Evolutionary conservation across 2,329 filamentous ascomycete species (phyloP).

Genomic region (Pseudocercospora eumusae): DNA sequence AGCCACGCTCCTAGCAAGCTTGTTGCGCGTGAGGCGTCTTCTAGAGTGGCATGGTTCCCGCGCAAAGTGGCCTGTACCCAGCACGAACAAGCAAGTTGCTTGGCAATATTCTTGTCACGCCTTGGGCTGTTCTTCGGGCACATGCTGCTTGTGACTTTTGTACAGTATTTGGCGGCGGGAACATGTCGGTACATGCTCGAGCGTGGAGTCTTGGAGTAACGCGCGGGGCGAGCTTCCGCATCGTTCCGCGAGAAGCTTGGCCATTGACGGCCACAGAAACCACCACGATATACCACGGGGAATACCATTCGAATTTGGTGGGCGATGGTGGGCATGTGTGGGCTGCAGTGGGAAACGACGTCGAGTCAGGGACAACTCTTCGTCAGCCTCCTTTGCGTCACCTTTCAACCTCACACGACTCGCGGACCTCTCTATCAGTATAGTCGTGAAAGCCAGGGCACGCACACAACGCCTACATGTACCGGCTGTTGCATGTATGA

Average conservation of each 20-base stretch:
- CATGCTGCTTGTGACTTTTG: not conserved
- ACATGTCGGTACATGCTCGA: not conserved
- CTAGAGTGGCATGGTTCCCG: not conserved
- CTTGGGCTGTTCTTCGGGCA: not conserved
- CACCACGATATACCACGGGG: not conserved
- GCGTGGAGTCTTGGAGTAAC: not conserved
- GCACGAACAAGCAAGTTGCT: not conserved
- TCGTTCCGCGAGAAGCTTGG: no score
- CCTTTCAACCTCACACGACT: not conserved
- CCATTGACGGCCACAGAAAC: not conserved
- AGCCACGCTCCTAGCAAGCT: not conserved
- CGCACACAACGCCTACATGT: not conserved
- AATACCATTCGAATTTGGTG: not conserved
- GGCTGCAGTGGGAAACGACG: not conserved
- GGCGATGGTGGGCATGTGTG: not conserved
- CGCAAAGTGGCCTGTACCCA: not conserved
- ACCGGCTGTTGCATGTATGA: not conserved
- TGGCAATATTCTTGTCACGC: not conserved
- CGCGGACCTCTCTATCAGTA: not conserved
- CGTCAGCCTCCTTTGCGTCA: slow-evolving; percentile 12
- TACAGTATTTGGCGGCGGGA: no score
- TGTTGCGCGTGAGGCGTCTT: not conserved
- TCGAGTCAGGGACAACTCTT: slow-evolving; percentile 19
- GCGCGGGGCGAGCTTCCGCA: no score
- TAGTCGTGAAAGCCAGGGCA: not conserved